These are phyloP conservation scores for Gossypium australe DNA, from an alignment of 345 rosid genomes.

Conservation along the genomic window DNA sequence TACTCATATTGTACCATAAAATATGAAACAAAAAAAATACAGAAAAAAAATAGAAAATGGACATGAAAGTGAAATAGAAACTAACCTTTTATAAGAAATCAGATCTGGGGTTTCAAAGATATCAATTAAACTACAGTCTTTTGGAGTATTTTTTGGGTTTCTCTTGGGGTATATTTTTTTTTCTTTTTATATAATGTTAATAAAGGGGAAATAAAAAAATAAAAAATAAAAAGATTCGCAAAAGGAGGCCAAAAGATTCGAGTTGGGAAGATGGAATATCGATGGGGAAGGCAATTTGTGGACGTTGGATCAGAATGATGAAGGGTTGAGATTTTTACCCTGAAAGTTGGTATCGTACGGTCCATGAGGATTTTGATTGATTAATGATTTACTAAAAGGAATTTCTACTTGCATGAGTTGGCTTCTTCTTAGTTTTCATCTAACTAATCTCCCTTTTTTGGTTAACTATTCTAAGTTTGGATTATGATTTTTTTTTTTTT, in stretches of 20 bases:
- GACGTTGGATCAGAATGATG: not conserved
- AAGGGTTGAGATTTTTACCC: not conserved
- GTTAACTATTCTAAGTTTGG: not conserved
- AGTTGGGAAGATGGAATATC: not conserved
- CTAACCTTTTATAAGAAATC: constrained; percentile 8
- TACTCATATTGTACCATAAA: not conserved
- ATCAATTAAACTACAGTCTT: not conserved
- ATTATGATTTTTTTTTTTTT: not conserved
- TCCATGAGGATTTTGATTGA: not conserved
- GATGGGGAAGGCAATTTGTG: not conserved
- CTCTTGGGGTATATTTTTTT: not conserved
- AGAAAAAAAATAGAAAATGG: not conserved
- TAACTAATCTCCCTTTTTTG: not conserved
- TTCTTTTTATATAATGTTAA: not conserved
- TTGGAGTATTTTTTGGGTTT: not conserved
- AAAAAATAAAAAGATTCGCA: not conserved
- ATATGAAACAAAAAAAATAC: not conserved
- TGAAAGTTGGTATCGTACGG: not conserved
- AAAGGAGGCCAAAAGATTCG: not conserved
- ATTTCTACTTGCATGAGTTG: not conserved
- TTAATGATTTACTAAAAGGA: not conserved
- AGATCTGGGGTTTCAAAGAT: not conserved
- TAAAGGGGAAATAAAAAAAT: not conserved
- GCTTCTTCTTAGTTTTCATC: not conserved
- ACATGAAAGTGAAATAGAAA: not conserved